Conservation (phyloP, 2,329 filamentous ascomycete species). For the Colletotrichum viniferum region DNA sequence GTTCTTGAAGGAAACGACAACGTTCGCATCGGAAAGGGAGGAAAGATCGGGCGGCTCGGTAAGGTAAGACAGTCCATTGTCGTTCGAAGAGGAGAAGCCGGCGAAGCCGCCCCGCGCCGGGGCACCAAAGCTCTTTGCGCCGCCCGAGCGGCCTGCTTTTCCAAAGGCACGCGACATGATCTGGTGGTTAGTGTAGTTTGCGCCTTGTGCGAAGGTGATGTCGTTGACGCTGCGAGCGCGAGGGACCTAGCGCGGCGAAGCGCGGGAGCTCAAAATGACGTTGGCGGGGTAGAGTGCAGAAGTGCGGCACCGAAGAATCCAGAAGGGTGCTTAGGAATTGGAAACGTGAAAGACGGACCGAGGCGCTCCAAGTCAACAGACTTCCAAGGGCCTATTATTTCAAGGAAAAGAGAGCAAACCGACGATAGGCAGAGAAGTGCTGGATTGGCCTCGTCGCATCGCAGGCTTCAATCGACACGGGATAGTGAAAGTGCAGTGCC, state of each 20-base stretch:
- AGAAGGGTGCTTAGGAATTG: not conserved
- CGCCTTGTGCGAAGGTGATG: not conserved
- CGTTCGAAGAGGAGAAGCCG: conserved; percentile 42
- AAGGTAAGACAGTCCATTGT: conserved; percentile 78
- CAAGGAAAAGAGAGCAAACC: not conserved
- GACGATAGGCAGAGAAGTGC: not conserved
- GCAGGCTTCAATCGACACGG: not conserved
- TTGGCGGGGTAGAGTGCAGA: conserved; percentile 17
- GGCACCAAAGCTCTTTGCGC: conserved; percentile 15
- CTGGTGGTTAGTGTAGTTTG: not conserved
- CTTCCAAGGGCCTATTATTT: not conserved
- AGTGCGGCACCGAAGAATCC: not conserved
- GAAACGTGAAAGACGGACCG: not conserved
- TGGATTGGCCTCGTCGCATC: not conserved
- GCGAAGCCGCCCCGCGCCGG: conserved; percentile 36
- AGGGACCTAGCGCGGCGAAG: not conserved
- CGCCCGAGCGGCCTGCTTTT: conserved; percentile 13
- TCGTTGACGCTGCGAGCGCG: not conserved
- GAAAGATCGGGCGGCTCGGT: conserved; percentile 83
- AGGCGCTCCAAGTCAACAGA: not conserved
- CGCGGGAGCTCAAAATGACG: conserved; percentile 12
- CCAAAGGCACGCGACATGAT: conserved; percentile 21
- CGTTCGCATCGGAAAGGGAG: conserved; percentile 76
- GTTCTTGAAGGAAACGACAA: conserved; percentile 92
- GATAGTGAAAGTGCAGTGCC: not conserved